A percentile compares a stretch with the other conserved stretches of the same genome.
These are phyloP conservation scores for Fusarium staphyleae DNA, from an alignment of 2,329 filamentous ascomycete genomes.

Conservation along the genomic window DNA sequence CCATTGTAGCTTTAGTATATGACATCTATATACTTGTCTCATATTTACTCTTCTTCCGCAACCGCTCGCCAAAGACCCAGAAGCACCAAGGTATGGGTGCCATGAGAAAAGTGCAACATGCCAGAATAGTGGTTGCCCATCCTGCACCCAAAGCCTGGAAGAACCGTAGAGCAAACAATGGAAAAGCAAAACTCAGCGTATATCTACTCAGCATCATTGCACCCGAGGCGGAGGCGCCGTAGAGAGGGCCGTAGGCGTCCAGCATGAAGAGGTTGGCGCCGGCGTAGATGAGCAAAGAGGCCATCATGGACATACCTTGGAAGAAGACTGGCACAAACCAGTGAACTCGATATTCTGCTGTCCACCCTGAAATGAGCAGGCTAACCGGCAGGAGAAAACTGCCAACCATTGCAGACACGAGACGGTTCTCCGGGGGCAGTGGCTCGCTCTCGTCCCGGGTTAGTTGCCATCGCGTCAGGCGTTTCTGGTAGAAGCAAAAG, in stretches of 20 bases:
- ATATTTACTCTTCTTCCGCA: constrained; percentile 20
- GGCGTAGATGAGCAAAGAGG: constrained; percentile 17
- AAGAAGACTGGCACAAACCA: constrained; percentile 17
- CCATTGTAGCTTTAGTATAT: no score
- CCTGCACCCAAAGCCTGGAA: constrained; percentile 16
- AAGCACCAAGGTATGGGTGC: constrained; percentile 30
- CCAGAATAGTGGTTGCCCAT: constrained; percentile 21
- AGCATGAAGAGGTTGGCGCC: constrained; percentile 25
- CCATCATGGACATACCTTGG: constrained; percentile 17
- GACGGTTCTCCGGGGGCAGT: constrained; percentile 11
- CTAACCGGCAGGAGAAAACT: constrained; percentile 16
- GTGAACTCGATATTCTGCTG: constrained; percentile 9
- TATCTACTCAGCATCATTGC: constrained; percentile 29
- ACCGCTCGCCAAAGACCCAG: constrained; percentile 7
- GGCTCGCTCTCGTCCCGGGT: background rate
- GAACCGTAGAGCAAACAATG: constrained; percentile 24
- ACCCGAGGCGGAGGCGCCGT: constrained; percentile 20
- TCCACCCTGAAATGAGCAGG: constrained; percentile 21
- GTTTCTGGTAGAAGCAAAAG: constrained; percentile 25
- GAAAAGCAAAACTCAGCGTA: constrained; percentile 19
- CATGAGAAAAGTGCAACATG: constrained; percentile 5
- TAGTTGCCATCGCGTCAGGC: constrained; percentile 2
- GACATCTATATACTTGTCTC: constrained; percentile 11
- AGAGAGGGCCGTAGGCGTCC: constrained; percentile 19
- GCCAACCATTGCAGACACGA: constrained; percentile 21